phyloP scores from a whole-genome alignment of 1,284 basidiomycete species.

The Sporisorium scitamineum region DNA sequence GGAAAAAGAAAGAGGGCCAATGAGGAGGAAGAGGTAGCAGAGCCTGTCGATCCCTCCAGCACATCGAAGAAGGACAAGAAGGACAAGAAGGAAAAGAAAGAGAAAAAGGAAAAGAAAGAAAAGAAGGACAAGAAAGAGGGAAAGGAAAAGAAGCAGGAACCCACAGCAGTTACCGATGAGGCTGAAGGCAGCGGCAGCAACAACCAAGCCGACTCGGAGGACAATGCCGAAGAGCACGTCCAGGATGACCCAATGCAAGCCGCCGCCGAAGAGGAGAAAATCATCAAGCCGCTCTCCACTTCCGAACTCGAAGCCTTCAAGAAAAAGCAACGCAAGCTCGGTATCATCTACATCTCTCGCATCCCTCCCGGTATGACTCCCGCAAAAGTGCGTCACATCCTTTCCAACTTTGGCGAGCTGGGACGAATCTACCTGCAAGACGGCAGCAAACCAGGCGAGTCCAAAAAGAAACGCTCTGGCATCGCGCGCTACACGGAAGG shows the following conservation, averaged over 20 bases:
- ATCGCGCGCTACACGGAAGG: constrained; percentile 90
- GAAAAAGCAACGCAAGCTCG: constrained; percentile 70
- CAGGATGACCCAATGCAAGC: constrained; percentile 50
- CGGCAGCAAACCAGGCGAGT: constrained; percentile 33
- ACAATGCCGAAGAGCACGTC: constrained; percentile 33
- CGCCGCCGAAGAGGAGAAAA: constrained; percentile 30
- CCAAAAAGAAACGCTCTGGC: constrained; percentile 39
- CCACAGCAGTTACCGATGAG: neutral
- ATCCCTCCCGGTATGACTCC: constrained; percentile 99
- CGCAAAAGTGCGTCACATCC: constrained; percentile 86
- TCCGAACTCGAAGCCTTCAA: constrained; percentile 61
- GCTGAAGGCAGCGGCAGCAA: constrained; percentile 1
- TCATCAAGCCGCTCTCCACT: constrained; percentile 52
- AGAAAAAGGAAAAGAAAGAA: constrained; percentile 66
- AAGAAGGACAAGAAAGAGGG: constrained; percentile 31
- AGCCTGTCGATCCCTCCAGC: constrained; percentile 1
- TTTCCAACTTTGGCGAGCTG: constrained; percentile 66
- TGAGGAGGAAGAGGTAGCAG: constrained; percentile 4
- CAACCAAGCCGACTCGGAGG: constrained; percentile 1
- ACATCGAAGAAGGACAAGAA: constrained; percentile 21
- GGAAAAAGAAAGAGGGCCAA: constrained; percentile 39
- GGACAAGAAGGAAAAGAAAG: constrained; percentile 42
- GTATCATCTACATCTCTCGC: constrained; percentile 92
- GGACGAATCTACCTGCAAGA: constrained; percentile 67
- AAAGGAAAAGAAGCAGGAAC: constrained; percentile 64